Base-by-base conservation (phyloP, 371 early-diverging fungal species). In the Massospora cicadina region DNA sequence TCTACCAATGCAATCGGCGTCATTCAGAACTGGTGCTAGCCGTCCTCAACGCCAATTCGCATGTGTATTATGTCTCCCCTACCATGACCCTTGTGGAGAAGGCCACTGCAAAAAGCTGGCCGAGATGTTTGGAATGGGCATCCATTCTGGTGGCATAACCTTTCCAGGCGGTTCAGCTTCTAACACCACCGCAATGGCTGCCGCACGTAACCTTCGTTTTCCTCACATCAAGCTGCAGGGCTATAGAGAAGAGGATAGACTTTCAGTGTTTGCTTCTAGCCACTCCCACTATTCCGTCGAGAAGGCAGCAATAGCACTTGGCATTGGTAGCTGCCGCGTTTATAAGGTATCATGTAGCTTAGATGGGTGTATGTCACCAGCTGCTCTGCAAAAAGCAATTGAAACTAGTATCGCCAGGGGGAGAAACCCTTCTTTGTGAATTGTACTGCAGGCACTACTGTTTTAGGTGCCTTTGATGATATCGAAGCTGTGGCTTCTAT, bases 401-500 rank as follows among this genome's bases (percentile, higher is more conserved):
- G 67, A 71, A 25, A 67, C 69, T 17, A 72, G 77, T 0, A 67
- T 80, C 17, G 71, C 58, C 7, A 28, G 65, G 1, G 79, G 76
- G 73, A 74, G 1, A 68, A 76, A 7, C 91, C 91, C 17, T 91
- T 89, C 67, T 89, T 89, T 67, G 81, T 92, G 67, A 87, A 87
- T 69, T 84, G 84, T 5, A 92, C 91, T 0, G 85, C 89, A 23
- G 93, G 91, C 27, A 91, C 93, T 0, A 92, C 91, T 1, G 91
- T 92, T 0, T 70, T 91, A 69, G 88, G 90, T 3, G 81, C 90
- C 0, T 91, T 88, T 73, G 93, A 92, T 67, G 86, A 87, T 2
- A 75, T 90, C 28, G 70, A 70, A 0, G 75, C 70, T 1, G 82
- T 87, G 53, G 78, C 79, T 0, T 68, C 54, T 13, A 73, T 88